Base-by-base conservation (phyloP, 495 filamentous ascomycete genomes). In the Podospora pseudocomata region DNA sequence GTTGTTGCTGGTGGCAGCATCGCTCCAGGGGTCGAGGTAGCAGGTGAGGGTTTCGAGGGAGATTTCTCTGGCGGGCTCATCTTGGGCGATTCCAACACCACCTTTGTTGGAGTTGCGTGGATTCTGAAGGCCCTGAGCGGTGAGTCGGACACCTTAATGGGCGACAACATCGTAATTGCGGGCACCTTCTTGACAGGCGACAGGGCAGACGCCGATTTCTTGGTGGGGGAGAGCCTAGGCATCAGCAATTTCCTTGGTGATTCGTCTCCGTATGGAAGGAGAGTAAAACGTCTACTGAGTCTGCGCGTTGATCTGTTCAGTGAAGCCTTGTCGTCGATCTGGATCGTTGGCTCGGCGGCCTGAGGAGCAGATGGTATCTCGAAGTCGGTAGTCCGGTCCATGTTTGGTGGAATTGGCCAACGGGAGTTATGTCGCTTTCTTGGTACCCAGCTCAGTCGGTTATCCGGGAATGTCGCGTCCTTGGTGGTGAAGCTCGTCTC, bases 391-490 rank as follows among this genome's bases (percentile, higher is more conserved):
- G 68, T 66, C 0, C 71, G 72, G 58, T 74, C 71, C 56, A 72
- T 32, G 13, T 69, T 68, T 9, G 73, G 72, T 59, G 73, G 66
- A 39, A 79, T 72, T 11, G 77, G 77, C 70, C 72, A 76, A 20
- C 77, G 74, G 27, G 72, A 70, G 61, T 74, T 77, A 69, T 79
- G 72, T n/a, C 77, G 70, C 65, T 79, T 79, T 44, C 73, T 70
- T 3, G 77, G 77, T 9, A 79, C 70, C 66, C 71, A 74, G 13
- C 58, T 68, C 27, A 74, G 34, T 6, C 13, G 16, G 4, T 72
- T 64, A 13, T 76, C 73, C 49, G 71, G 65, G 63, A 72, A 74
- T 53, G 72, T 72, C 5, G 67, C 34, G 28, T 56, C 72, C 60
- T 61, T 69, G 28, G 68, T 19, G 15, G 26, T 60, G 53, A n/a